Evolutionary conservation across 352 stramenopile species (phyloP).

Genomic region (Pythium coloratum): DNA sequence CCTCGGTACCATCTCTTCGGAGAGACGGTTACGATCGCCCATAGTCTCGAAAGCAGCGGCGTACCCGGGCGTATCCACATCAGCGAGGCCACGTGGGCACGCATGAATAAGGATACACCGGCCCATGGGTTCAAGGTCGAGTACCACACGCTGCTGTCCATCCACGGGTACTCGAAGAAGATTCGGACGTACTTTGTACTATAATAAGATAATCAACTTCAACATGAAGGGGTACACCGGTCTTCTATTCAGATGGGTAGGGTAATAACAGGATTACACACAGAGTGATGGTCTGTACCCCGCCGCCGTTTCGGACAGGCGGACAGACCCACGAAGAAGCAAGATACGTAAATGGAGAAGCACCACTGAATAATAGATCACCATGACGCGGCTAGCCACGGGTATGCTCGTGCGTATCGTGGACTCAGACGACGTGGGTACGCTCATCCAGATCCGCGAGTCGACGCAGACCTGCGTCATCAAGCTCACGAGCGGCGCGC

Average conservation of each 20-base stretch:
- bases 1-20: constrained; percentile 87
- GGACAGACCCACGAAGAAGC: no score
- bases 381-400: constrained; percentile 47
- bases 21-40: constrained; percentile 82
- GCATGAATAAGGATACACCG: constrained; percentile 82
- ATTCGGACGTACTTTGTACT: constrained; percentile 79
- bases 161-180: constrained; percentile 74
- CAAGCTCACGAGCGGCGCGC: constrained; percentile 51
- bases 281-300: background rate
- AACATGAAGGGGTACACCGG: background rate
- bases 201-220: constrained; percentile 29
- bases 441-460: constrained; percentile 65
- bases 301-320: background rate
- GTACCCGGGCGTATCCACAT: constrained; percentile 81
- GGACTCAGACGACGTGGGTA: constrained; percentile 49
- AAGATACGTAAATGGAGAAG: no score
- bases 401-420: constrained; percentile 60
- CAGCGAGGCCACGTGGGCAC: constrained; percentile 73
- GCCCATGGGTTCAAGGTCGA: constrained; percentile 82
- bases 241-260: background rate
- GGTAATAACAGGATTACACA: background rate
- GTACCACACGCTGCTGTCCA: constrained; percentile 80
- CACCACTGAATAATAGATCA: background rate
- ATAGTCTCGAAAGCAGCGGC: constrained; percentile 80
- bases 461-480: constrained; percentile 64